Conservation (phyloP, 192 early-diverging fungal genomes). For the Coemansia erecta region DNA sequence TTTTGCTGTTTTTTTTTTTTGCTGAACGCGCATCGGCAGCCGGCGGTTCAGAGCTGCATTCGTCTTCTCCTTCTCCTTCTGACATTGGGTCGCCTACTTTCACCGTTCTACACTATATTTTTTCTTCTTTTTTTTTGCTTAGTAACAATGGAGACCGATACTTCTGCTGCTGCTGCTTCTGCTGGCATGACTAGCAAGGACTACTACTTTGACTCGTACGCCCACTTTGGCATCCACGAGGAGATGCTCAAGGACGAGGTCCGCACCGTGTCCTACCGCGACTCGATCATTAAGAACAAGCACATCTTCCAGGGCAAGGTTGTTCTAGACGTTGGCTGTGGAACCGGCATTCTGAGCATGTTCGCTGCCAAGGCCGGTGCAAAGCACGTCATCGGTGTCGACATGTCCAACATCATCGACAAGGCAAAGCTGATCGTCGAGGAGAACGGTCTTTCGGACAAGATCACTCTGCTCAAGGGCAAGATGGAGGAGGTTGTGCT, state of each 20-base stretch:
- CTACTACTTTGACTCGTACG: conserved; percentile 99
- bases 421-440: conserved; percentile 91
- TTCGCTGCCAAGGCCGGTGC: conserved; percentile 99
- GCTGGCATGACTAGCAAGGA: conserved; percentile 57
- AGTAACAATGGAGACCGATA: conserved; percentile 18
- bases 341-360: conserved; percentile 98
- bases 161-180: conserved; percentile 1
- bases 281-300: conserved; percentile 92
- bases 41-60: background rate
- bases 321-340: conserved; percentile 98
- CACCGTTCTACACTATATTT: background rate
- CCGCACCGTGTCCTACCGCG: conserved; percentile 88
- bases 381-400: conserved; percentile 90
- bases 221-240: conserved; percentile 91
- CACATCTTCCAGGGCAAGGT: conserved; percentile 96
- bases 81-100: background rate
- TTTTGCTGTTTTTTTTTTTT: too few relatives aligned
- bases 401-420: conserved; percentile 97
- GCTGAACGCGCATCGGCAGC: too few relatives aligned
- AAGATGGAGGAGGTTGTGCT: conserved; percentile 96
- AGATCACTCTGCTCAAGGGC: conserved; percentile 87
- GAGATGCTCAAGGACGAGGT: conserved; percentile 99
- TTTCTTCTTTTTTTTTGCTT: background rate
- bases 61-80: background rate
- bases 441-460: conserved; percentile 89